These are phyloP conservation scores for Combretum micranthum DNA, from an alignment of 345 rosid species.

Conservation along the genomic window DNA sequence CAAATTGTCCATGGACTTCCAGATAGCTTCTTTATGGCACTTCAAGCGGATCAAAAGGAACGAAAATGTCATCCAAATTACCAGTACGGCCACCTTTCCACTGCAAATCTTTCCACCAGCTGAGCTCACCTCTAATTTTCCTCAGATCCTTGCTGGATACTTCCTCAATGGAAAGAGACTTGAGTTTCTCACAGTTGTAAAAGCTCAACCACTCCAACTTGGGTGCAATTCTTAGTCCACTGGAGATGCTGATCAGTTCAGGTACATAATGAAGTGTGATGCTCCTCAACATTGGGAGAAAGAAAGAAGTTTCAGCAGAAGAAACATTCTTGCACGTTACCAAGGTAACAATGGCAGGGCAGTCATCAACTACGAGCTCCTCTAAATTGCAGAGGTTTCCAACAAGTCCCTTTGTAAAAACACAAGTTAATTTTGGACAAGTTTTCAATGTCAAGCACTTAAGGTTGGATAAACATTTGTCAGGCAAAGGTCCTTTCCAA, in stretches of 20 bases:
- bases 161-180: neutral
- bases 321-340: neutral
- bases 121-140: neutral
- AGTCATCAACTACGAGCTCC: constrained; percentile 7
- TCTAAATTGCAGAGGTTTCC: constrained; percentile 5
- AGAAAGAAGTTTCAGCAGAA: neutral
- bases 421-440: neutral
- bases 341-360: neutral
- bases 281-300: constrained; percentile 11
- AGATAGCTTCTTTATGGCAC: too few relatives aligned
- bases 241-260: neutral
- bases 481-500: too few relatives aligned
- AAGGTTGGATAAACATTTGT: neutral
- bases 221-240: constrained; percentile 12
- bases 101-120: too few relatives aligned
- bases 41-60: too few relatives aligned
- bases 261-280: constrained; percentile 9
- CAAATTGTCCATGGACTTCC: too few relatives aligned
- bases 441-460: constrained; percentile 7
- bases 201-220: constrained; percentile 6
- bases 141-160: neutral
- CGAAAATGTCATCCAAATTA: too few relatives aligned
- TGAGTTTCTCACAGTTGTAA: constrained; percentile 1
- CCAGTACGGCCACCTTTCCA: too few relatives aligned
- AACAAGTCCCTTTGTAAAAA: constrained; percentile 8